Evolutionary conservation across 257 asterid species (phyloP).

Genomic region (Fraxinus americana): DNA sequence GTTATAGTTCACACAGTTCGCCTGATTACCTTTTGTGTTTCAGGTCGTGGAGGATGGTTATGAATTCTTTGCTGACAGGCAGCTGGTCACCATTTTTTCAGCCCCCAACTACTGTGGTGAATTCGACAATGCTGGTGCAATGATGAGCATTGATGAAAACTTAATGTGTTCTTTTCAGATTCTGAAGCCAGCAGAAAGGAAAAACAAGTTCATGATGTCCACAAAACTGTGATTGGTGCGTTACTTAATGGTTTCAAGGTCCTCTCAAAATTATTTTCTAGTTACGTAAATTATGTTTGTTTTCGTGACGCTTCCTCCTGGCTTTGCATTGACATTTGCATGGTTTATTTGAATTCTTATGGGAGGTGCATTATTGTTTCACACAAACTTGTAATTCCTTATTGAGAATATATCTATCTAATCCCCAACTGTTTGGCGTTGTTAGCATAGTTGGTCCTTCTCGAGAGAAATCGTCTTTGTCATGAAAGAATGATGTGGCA

Average conservation of each 20-base stretch:
- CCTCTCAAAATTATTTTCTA: constrained; percentile 24
- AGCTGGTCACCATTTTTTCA: constrained; percentile 58
- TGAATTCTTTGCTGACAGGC: constrained; percentile 63
- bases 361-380: not conserved
- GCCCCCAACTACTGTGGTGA: constrained; percentile 65
- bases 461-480: not conserved
- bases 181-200: constrained; percentile 58
- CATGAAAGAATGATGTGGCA: not conserved
- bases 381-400: not conserved
- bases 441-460: not conserved
- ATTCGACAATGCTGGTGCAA: constrained; percentile 61
- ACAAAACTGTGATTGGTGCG: constrained; percentile 56
- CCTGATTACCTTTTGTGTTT: constrained; percentile 16
- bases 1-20: not conserved
- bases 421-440: not conserved
- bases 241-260: constrained; percentile 32
- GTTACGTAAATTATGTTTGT: not conserved
- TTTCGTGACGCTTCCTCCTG: not conserved
- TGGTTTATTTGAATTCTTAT: not conserved
- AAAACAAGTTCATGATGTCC: constrained; percentile 57
- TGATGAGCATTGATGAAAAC: constrained; percentile 58
- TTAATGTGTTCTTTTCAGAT: constrained; percentile 58
- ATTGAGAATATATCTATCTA: not conserved
- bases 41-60: constrained; percentile 68
- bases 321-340: constrained; percentile 11